phyloP scores from a whole-genome alignment of 148 eudicot species.

The Rhododendron vialii region DNA sequence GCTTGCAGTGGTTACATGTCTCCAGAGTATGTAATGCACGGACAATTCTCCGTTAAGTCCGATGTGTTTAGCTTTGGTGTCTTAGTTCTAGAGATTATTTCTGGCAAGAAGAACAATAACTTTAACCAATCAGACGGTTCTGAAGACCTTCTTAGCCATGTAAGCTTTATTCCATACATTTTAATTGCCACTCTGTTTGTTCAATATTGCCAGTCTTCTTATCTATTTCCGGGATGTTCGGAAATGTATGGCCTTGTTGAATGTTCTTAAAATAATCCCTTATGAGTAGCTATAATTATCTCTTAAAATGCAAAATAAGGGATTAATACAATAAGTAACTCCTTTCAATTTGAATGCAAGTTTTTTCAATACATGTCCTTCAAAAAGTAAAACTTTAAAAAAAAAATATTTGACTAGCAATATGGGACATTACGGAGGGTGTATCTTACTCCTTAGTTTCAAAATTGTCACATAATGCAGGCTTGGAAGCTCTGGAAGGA shows the following conservation, averaged over 20 bases:
- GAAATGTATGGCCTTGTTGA: background rate
- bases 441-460: background rate
- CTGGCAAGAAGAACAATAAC: constrained; percentile 22
- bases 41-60: constrained; percentile 44
- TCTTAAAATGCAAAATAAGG: background rate
- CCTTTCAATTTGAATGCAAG: background rate
- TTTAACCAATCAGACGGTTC: constrained; percentile 4
- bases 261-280: background rate
- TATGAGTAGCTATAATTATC: background rate
- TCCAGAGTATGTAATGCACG: constrained; percentile 38
- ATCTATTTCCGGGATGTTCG: background rate
- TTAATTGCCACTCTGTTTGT: background rate
- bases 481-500: constrained; percentile 33
- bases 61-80: constrained; percentile 61
- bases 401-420: no score
- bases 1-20: constrained; percentile 25
- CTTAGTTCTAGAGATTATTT: constrained; percentile 36
- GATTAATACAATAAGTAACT: background rate
- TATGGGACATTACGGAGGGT: background rate
- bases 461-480: background rate
- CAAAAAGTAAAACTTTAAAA: background rate
- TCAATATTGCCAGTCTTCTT: background rate
- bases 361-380: background rate
- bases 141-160: constrained; percentile 21
- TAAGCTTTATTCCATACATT: constrained; percentile 13